Conservation (phyloP, 371 early-diverging fungal genomes). For the Quaeritorhiza haematococci region DNA sequence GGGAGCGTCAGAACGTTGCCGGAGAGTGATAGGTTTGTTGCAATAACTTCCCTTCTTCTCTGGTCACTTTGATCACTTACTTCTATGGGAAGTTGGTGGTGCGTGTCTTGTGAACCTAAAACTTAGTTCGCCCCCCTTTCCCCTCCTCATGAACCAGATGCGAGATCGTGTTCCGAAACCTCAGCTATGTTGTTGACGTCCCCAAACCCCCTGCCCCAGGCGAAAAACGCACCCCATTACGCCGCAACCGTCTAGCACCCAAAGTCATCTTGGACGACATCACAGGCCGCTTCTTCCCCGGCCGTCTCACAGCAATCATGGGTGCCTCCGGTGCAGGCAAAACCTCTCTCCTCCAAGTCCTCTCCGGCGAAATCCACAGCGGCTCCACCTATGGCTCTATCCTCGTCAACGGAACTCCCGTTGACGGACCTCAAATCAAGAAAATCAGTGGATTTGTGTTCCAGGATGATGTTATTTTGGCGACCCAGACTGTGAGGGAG, state of each 20-base stretch:
- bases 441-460: slow-evolving; percentile 73
- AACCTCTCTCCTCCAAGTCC: slow-evolving; percentile 35
- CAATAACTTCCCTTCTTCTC: no score
- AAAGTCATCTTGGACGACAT: slow-evolving; percentile 7
- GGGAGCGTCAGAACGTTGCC: no score
- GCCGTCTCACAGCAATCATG: slow-evolving; percentile 40
- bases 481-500: slow-evolving; percentile 78
- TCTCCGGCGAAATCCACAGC: slow-evolving; percentile 25
- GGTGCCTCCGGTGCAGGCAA: slow-evolving; percentile 65
- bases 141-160: no score
- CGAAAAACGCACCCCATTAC: background rate
- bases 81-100: no score
- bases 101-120: no score
- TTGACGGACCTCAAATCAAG: slow-evolving; percentile 26
- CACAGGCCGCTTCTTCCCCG: slow-evolving; percentile 16
- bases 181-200: background rate
- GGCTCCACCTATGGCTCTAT: slow-evolving; percentile 21
- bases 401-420: slow-evolving; percentile 28
- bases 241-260: background rate
- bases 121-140: no score
- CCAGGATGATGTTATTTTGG: slow-evolving; percentile 81
- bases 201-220: background rate
- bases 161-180: no score
- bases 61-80: no score
- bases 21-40: no score